phyloP scores from a whole-genome alignment of 192 early-diverging fungal species.

The Chytriomyces sp. region DNA sequence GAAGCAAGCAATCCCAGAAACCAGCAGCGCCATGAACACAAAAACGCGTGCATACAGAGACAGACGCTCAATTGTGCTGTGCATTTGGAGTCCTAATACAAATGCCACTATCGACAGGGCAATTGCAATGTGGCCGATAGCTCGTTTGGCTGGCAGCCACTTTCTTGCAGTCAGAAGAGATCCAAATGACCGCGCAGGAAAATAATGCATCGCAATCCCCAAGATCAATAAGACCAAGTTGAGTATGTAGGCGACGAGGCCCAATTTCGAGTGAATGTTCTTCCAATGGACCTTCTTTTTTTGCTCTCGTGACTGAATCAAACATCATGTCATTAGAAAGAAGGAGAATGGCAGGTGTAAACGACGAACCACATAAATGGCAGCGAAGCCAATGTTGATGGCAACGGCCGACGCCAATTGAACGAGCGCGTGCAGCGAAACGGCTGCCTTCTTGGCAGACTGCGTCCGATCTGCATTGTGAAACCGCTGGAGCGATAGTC shows the following conservation, averaged over 20 bases:
- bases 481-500: not conserved
- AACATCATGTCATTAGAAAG: not conserved
- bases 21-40: not conserved
- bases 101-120: not conserved
- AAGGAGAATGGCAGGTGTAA: not conserved
- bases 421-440: slow-evolving; percentile 6
- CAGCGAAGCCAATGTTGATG: slow-evolving; percentile 13
- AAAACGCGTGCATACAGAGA: not conserved
- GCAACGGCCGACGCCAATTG: not conserved
- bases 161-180: slow-evolving; percentile 3
- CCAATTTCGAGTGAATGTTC: not conserved
- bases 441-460: not conserved
- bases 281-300: slow-evolving; percentile 15
- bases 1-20: not conserved
- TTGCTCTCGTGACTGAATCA: not conserved
- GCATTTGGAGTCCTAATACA: not conserved
- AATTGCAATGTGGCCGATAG: not conserved
- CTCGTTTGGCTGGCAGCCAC: not conserved
- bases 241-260: not conserved
- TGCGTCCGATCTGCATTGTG: not conserved
- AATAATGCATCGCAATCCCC: slow-evolving; percentile 6
- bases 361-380: slow-evolving; percentile 4
- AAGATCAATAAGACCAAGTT: not conserved
- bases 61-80: not conserved
- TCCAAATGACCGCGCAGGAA: slow-evolving; percentile 10